Percentiles rank a stretch among this genome's conserved stretches.
Conservation (phyloP, 495 filamentous ascomycete species). For the Penicillium dipodomyicola region DNA sequence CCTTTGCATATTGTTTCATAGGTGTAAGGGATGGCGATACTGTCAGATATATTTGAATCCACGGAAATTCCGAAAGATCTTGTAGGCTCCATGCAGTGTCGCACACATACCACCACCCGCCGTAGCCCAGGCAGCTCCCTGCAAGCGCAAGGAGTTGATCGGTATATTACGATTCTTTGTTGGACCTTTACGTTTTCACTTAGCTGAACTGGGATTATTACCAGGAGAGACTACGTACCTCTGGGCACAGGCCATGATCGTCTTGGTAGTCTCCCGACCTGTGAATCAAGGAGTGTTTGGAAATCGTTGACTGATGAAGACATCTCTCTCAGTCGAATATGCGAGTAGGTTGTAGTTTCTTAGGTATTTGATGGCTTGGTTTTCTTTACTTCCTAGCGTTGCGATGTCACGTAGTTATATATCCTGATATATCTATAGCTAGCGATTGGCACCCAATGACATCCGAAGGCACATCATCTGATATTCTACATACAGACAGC, state of each 20-base stretch:
- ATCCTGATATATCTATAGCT: too few relatives aligned
- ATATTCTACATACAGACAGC: too few relatives aligned
- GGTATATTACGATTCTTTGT: constrained; percentile 20
- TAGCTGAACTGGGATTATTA: neutral
- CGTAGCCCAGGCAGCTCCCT: constrained; percentile 32
- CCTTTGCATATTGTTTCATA: too few relatives aligned
- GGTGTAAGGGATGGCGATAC: too few relatives aligned
- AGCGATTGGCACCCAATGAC: too few relatives aligned
- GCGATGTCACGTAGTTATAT: too few relatives aligned
- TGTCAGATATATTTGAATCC: constrained; percentile 29
- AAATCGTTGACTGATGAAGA: constrained; percentile 16
- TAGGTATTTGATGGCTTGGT: too few relatives aligned
- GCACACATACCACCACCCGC: constrained; percentile 35
- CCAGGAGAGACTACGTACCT: neutral
- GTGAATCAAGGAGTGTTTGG: constrained; percentile 23
- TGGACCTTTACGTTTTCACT: constrained; percentile 1
- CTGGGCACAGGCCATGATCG: constrained; percentile 6
- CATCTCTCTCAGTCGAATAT: neutral
- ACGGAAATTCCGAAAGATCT: constrained; percentile 33
- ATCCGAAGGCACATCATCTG: too few relatives aligned
- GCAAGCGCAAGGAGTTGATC: constrained; percentile 25
- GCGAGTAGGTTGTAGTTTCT: too few relatives aligned
- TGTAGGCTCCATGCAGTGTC: constrained; percentile 31
- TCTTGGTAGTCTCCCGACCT: constrained; percentile 21
- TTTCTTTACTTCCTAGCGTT: too few relatives aligned